Percentiles rank a stretch among this genome's conserved stretches.
These are phyloP conservation scores for Teratosphaeria pseudoeucalypti DNA, from an alignment of 2,329 filamentous ascomycete genomes.

Conservation along the genomic window DNA sequence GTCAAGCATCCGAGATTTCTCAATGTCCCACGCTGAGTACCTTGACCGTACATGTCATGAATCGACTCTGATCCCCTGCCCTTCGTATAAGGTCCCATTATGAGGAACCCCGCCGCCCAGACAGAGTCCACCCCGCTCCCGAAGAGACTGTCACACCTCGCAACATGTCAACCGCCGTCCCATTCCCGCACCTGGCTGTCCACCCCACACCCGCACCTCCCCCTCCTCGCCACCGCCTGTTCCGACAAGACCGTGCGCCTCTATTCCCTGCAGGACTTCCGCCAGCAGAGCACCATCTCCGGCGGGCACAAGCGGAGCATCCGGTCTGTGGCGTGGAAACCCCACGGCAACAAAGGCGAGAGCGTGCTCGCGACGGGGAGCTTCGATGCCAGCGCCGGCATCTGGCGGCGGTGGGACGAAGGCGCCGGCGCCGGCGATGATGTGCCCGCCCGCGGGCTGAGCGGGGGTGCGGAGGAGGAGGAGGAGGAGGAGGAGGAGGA, in stretches of 20 bases:
- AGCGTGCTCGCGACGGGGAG: conserved; percentile 82
- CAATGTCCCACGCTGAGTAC: neutral
- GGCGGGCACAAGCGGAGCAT: conserved; percentile 88
- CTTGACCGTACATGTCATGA: neutral
- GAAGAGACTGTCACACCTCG: conserved; percentile 31
- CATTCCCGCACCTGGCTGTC: conserved; percentile 70
- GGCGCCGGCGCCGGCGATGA: conserved; percentile 11
- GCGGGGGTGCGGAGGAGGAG: conserved; percentile 20
- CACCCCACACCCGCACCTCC: conserved; percentile 73
- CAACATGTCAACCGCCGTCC: conserved; percentile 44
- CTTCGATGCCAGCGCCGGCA: conserved; percentile 83
- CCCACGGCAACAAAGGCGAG: conserved; percentile 47
- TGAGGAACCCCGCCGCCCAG: neutral
- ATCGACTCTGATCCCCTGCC: neutral
- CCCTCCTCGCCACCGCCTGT: conserved; percentile 80
- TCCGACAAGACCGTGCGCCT: conserved; percentile 78
- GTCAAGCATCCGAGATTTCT: neutral
- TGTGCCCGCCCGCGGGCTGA: conserved; percentile 19
- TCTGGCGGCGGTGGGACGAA: conserved; percentile 57
- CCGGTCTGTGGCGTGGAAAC: conserved; percentile 82
- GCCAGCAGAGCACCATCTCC: conserved; percentile 65
- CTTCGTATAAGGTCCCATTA: neutral
- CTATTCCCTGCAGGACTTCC: conserved; percentile 75
- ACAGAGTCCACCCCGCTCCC: neutral
- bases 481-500: conserved; percentile 30